Evolutionary conservation across 2,329 filamentous ascomycete species (phyloP).

Genomic region (Cytospora piceicola): DNA sequence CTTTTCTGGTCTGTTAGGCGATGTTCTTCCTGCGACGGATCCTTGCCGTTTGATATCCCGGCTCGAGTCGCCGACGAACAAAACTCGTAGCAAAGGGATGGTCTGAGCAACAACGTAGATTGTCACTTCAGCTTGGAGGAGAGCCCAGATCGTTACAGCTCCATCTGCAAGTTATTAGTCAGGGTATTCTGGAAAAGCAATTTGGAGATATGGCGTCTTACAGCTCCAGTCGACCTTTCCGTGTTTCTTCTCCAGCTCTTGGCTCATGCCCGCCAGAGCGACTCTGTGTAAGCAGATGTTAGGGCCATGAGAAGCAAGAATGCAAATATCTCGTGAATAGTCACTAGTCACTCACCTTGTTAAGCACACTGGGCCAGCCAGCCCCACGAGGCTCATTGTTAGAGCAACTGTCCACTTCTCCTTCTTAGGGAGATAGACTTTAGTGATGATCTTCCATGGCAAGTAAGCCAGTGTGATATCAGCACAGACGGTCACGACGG

Average conservation of each 20-base stretch:
- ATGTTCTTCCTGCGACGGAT: not conserved
- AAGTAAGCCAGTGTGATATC: slow-evolving; percentile 12
- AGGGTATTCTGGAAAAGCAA: not conserved
- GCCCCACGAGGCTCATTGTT: slow-evolving; percentile 31
- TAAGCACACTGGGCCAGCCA: slow-evolving; percentile 28
- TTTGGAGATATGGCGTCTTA: not conserved
- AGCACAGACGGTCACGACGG: slow-evolving; percentile 9
- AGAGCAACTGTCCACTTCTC: slow-evolving; percentile 26
- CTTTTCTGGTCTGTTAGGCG: slow-evolving; percentile 1
- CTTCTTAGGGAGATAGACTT: slow-evolving; percentile 20
- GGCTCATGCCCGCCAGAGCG: not conserved
- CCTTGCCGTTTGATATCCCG: not conserved
- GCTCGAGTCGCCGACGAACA: slow-evolving; percentile 9
- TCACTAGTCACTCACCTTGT: slow-evolving; percentile 16
- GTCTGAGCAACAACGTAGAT: slow-evolving; percentile 26
- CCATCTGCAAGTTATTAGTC: slow-evolving; percentile 12
- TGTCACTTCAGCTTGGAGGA: slow-evolving; percentile 24
- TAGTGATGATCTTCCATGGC: slow-evolving; percentile 19
- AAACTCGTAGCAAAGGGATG: slow-evolving; percentile 22
- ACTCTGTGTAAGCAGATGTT: not conserved
- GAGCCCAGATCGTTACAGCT: slow-evolving; percentile 11
- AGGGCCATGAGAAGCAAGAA: not conserved
- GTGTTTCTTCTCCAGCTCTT: slow-evolving; percentile 10
- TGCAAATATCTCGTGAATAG: not conserved
- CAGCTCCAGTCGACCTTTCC: slow-evolving; percentile 24